Base-by-base conservation (phyloP, 2,329 filamentous ascomycete species). In the Diaporthe helianthi region DNA sequence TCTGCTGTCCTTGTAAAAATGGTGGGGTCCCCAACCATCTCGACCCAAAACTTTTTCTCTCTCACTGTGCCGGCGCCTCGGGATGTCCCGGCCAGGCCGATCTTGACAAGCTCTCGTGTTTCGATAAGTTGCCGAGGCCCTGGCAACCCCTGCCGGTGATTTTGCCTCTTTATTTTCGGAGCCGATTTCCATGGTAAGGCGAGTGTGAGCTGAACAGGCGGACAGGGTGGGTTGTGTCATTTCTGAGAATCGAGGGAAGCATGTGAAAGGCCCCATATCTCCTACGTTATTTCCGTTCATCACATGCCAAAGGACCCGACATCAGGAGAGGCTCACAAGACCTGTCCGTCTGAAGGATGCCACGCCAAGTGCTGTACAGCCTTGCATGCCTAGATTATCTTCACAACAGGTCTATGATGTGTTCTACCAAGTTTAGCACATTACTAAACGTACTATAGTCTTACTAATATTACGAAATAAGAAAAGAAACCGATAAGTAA, bases 181-280 rank as follows among this genome's bases (percentile, higher is more conserved):
- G n/a, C 13, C 26, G 15, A 31, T 47, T 4, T 54, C 41, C 49
- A 54, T 46, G 49, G 31, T 31, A 44, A 65, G 58, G 67, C 65
- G 36, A 69, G 41, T 66, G 51, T 26, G 41, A 41, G 44, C 41
- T 58, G 67, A 52, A 53, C 22, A 31, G 29, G 60, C 13, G 36
- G 13, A 6, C 36, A 38, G 36, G 36, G 36, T 46, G 66, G 67
- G 52, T 33, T 46, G 24, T 58, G 44, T 65, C 26, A 41, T 19
- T 19, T 58, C 12, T 24, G 26, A 26, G 36, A 41, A n/a, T 38
- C 49, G 52, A 54, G 17, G 4, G 7, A 64, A 29, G 63, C 68
- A 69, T 69, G 68, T 69, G 68, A 69, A 69, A 66, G 68, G 58
- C 52, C 41, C 68, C 68, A 67, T 61, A 67, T 36, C 61, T 66